Percentiles rank a stretch among this genome's conserved stretches.
phyloP scores from a whole-genome alignment of 495 filamentous ascomycete species.

The Hypoxylon perforatum region DNA sequence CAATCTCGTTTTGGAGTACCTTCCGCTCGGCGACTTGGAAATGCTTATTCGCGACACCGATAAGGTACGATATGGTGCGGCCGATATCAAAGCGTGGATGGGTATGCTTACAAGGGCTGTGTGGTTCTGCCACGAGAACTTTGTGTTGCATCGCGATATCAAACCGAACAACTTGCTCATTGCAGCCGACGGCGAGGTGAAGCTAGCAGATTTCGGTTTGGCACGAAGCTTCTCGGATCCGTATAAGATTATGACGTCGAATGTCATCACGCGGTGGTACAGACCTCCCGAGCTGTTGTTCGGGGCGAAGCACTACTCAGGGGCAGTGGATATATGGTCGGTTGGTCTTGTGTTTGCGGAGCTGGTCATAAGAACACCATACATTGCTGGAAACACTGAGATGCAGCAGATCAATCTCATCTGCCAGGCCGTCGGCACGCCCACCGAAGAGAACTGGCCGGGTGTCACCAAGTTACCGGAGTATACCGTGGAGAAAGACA shows the following conservation, averaged over 20 bases:
- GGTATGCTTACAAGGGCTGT: conserved; percentile 93
- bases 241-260: conserved; percentile 86
- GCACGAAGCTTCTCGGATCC: conserved; percentile 91
- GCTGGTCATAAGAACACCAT: conserved; percentile 82
- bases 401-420: conserved; percentile 85
- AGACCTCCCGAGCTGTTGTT: conserved; percentile 92
- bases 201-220: conserved; percentile 97
- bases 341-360: conserved; percentile 94
- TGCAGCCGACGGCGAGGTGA: conserved; percentile 90
- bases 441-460: conserved; percentile 95
- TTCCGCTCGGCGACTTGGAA: conserved; percentile 91
- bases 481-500: conserved; percentile 72
- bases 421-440: conserved; percentile 85
- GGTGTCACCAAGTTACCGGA: conserved; percentile 84
- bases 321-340: conserved; percentile 95
- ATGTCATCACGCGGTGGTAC: conserved; percentile 98
- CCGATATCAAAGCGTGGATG: conserved; percentile 99
- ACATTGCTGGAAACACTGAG: conserved; percentile 74
- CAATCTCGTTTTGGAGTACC: conserved; percentile 91
- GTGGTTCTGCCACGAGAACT: conserved; percentile 97
- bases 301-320: conserved; percentile 87
- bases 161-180: conserved; percentile 99
- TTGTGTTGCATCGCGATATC: conserved; percentile 95
- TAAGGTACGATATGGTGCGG: conserved; percentile 69
- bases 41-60: conserved; percentile 88